These are phyloP conservation scores for Pyricularia sp. DNA, from an alignment of 2,329 filamentous ascomycete genomes.

Conservation along the genomic window DNA sequence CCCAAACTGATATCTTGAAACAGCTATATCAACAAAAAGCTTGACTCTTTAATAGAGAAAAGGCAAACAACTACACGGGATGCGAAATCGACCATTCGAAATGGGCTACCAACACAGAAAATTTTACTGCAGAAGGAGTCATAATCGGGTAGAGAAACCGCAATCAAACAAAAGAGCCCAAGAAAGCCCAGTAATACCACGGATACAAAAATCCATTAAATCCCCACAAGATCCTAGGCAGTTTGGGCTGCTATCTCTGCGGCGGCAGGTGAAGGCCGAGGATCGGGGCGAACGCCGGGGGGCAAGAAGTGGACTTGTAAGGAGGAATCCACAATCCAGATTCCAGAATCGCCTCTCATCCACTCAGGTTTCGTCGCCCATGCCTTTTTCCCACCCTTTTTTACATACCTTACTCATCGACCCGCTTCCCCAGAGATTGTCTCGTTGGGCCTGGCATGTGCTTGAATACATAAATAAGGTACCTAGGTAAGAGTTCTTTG, in stretches of 20 bases:
- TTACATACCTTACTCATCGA: no score
- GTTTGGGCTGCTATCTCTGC: background rate
- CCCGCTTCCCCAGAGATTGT: background rate
- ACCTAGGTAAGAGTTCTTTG: background rate
- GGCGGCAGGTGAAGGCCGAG: background rate
- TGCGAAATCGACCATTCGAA: background rate
- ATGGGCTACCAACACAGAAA: no score
- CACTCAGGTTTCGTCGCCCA: background rate
- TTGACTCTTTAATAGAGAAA: background rate
- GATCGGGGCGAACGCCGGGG: constrained; percentile 1
- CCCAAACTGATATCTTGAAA: background rate
- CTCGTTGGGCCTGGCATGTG: background rate
- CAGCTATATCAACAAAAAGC: background rate
- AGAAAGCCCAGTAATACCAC: background rate
- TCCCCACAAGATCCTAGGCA: background rate
- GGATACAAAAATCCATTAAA: background rate
- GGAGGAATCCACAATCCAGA: background rate
- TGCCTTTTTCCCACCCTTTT: background rate
- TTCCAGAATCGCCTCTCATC: background rate
- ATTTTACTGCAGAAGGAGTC: background rate
- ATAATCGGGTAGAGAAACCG: constrained; percentile 10
- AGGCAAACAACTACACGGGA: background rate
- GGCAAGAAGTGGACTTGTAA: background rate
- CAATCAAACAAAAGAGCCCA: background rate
- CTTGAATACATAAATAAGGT: background rate